Conservation (phyloP, 2,329 filamentous ascomycete species). For the Cladosporium sp. region DNA sequence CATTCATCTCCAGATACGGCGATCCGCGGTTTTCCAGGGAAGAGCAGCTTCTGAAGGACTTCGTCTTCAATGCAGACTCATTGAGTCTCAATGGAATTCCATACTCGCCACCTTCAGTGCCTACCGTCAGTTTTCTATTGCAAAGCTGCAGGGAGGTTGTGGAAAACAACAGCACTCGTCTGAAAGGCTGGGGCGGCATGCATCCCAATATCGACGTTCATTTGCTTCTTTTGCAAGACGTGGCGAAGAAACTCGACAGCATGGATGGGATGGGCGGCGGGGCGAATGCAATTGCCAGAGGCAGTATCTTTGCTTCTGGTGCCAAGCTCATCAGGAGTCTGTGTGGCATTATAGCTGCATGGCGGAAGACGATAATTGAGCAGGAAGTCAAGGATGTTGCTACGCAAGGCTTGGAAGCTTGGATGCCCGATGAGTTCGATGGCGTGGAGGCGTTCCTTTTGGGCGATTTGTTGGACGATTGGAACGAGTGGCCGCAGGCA, state of each 20-base stretch:
- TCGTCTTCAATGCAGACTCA: constrained; percentile 17
- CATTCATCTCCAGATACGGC: constrained; percentile 22
- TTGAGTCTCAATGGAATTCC: constrained; percentile 14
- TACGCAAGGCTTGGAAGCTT: neutral
- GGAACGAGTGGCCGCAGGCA: constrained; percentile 15
- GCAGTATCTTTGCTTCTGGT: constrained; percentile 21
- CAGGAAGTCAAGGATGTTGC: constrained; percentile 1
- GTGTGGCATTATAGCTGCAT: constrained; percentile 19
- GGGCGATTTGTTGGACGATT: constrained; percentile 13
- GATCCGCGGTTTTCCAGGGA: constrained; percentile 17
- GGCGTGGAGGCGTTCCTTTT: constrained; percentile 3
- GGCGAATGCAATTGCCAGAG: constrained; percentile 18
- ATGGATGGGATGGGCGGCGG: constrained; percentile 1
- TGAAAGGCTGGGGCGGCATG: constrained; percentile 26
- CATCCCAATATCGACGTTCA: constrained; percentile 21
- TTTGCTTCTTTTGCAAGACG: constrained; percentile 21
- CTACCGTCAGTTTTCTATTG: constrained; percentile 10
- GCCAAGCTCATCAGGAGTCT: constrained; percentile 23
- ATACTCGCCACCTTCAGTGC: constrained; percentile 15
- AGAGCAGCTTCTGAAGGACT: constrained; percentile 19
- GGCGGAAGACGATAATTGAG: constrained; percentile 19
- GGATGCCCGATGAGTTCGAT: constrained; percentile 1
- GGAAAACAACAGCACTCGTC: constrained; percentile 24
- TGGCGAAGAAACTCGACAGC: constrained; percentile 20
- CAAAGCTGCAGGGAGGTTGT: constrained; percentile 22